Evolutionary conservation across 176 grass and related monocot genomes (phyloP), one percentile per base, ranked within the genome.

Genomic region (Puya raimondii): DNA sequence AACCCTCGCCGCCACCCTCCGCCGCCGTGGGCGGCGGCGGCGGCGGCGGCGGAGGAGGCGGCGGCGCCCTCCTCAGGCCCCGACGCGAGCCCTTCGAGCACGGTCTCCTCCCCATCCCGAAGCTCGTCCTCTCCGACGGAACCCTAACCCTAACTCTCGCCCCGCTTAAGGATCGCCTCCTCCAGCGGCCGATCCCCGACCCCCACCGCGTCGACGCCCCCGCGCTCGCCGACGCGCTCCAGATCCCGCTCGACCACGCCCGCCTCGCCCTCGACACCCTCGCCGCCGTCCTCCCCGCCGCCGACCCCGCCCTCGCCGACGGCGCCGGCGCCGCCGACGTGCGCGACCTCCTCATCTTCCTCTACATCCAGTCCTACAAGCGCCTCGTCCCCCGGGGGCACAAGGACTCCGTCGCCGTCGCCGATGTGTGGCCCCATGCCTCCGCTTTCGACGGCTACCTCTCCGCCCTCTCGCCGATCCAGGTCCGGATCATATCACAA

Each of bases 401-500:
- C 80, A 99, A 99, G 89, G 94, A 99, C 83, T 99, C 94, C 5
- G 70, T 82, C 2, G 84, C 83, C 12, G 90, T 88, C 25, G 65
- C 87, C 20, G 94, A 99, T 63, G 94, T 99, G 18, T 99, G 94
- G 94, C 90, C 94, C 7, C 87, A 87, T 68, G 89, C 94, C 49
- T 99, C 94, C 13, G 94, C 89, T 14, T 99, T 99, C 79, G 94
- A 99, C 33, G 85, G 94, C 4, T 99, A 91, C 85, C 74, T 99
- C 2, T 93, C 90, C 23, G 85, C 87, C 9, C 94, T 99, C 65
- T 99, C 94, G 51, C 89, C 94, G 65, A 84, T 99, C 75, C 94
- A 99, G 94, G 94, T 99, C 21, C 79, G 67, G 47, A 80, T 53
- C 59, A 21, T 15, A 14, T 11, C 69, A 65, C 3, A 9, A 4